Conservation (phyloP, 2,329 filamentous ascomycete species). For the Beauveria australis region DNA sequence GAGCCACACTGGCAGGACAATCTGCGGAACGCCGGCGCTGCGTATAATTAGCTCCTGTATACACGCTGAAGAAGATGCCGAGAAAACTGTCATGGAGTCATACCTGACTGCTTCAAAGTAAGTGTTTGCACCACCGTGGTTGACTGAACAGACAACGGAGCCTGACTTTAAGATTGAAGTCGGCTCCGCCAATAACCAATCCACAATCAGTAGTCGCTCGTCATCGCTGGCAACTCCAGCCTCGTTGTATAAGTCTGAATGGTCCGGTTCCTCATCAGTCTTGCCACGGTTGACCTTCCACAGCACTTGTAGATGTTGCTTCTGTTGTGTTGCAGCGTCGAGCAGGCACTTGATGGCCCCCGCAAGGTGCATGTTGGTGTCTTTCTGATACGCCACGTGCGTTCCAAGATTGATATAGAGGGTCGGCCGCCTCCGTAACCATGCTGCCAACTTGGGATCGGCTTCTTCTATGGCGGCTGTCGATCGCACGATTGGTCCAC, state of each 20-base stretch:
- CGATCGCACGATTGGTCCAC: slow-evolving; percentile 39
- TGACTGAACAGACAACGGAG: slow-evolving; percentile 25
- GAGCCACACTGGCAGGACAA: slow-evolving; percentile 36
- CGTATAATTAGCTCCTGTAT: background rate
- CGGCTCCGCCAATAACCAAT: slow-evolving; percentile 25
- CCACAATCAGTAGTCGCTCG: slow-evolving; percentile 14
- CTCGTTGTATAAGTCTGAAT: slow-evolving; percentile 12
- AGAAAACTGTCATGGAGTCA: slow-evolving; percentile 11
- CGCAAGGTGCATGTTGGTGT: slow-evolving; percentile 19
- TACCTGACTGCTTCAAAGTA: slow-evolving; percentile 37
- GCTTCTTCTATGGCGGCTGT: slow-evolving; percentile 26
- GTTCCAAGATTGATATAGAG: slow-evolving; percentile 42
- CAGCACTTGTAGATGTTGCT: slow-evolving; percentile 15
- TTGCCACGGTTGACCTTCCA: slow-evolving; percentile 22
- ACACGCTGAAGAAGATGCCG: background rate
- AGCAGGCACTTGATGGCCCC: slow-evolving; percentile 14
- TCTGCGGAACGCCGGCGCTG: slow-evolving; percentile 34
- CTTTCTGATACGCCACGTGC: slow-evolving; percentile 20
- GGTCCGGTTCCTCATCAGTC: slow-evolving; percentile 7
- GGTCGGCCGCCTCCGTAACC: slow-evolving; percentile 34
- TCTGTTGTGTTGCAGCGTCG: background rate
- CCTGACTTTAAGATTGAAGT: slow-evolving; percentile 27
- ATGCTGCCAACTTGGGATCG: slow-evolving; percentile 34
- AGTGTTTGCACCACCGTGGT: slow-evolving; percentile 33
- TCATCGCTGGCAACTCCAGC: slow-evolving; percentile 13